Base-by-base conservation (phyloP, 768 basidiomycete genomes). In the Lentinula sp. region DNA sequence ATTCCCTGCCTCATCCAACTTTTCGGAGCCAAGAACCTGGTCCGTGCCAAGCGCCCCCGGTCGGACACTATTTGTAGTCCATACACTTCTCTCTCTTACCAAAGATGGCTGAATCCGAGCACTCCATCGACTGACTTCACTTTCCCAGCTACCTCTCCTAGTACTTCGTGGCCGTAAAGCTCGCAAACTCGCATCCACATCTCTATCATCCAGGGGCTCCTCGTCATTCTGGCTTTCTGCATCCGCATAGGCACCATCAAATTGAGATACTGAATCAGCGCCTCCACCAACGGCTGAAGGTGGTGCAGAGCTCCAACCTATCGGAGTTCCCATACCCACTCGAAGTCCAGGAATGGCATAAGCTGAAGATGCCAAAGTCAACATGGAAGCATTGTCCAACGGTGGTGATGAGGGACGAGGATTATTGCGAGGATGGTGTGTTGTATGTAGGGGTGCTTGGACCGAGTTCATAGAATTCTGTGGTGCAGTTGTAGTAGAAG, bases 401-500 rank as follows among this genome's bases (percentile, higher is more conserved):
- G 96, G 95, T 20, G 93, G 90, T 6, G 92, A 92, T 15, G 90
- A 89, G 23, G 97, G 96, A 23, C 91, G 86, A 1, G 96, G 96
- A 69, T 99, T 99, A 72, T 97, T 93, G 50, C 94, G 85, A 9
- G 96, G 95, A 74, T 98, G 94, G 58, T 93, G 93, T n/a, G 84
- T 77, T 0, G 94, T 93, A 70, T 96, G 93, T 39, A 90, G 81
- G 0, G 95, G 96, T 8, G 93, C 92, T 69, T 95, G 92, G 16
- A 89, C 79, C 45, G 78, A 65, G 18, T 69, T 57, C 57, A 79
- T n/a, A 50, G 68, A 67, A 61, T 71, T 12, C 8, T 45, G 51
- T 3, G 55, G 33, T 18, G 61, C 49, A 20, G 49, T 46, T 12
- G 43, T 37, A 39, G 42, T 48, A 45, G 75, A 72, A 20, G 81